phyloP scores from a whole-genome alignment of 2,329 filamentous ascomycete species.

The Magnaporthiopsis incrustans region DNA sequence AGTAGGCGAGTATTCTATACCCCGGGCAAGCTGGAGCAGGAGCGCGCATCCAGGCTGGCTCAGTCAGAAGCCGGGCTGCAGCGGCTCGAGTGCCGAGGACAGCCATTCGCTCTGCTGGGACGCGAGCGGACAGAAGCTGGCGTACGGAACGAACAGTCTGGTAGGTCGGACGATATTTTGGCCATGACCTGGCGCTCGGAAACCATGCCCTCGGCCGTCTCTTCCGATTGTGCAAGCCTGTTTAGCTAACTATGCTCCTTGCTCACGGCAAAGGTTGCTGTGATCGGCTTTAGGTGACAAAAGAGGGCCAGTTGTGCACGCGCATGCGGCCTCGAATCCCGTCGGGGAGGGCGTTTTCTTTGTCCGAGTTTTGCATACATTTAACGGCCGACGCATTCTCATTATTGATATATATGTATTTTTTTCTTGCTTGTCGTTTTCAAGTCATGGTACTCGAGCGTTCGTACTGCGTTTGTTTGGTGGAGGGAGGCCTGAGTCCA shows the following conservation, averaged over 20 bases:
- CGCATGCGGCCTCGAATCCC: background rate
- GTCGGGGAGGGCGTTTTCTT: background rate
- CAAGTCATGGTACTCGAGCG: no score
- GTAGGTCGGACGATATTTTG: constrained; percentile 32
- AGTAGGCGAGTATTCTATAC: constrained; percentile 48
- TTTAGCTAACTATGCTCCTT: no score
- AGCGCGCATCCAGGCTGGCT: constrained; percentile 48
- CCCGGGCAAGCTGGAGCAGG: constrained; percentile 52
- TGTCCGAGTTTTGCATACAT: background rate
- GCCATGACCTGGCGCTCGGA: no score
- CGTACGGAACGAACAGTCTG: constrained; percentile 54
- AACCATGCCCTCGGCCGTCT: no score
- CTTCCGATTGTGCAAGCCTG: no score
- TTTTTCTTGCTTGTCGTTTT: no score
- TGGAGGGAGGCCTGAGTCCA: no score
- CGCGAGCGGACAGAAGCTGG: constrained; percentile 51
- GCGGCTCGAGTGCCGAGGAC: constrained; percentile 49
- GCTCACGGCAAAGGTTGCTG: constrained; percentile 12
- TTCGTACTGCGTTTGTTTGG: no score
- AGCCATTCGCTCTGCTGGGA: constrained; percentile 57
- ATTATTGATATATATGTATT: no score
- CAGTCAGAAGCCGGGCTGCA: constrained; percentile 44
- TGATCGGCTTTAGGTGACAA: constrained; percentile 16
- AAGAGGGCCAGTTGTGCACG: background rate
- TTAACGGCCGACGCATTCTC: background rate